Evolutionary conservation across 495 filamentous ascomycete genomes (phyloP).

Genomic region (Entonaema liquescens): DNA sequence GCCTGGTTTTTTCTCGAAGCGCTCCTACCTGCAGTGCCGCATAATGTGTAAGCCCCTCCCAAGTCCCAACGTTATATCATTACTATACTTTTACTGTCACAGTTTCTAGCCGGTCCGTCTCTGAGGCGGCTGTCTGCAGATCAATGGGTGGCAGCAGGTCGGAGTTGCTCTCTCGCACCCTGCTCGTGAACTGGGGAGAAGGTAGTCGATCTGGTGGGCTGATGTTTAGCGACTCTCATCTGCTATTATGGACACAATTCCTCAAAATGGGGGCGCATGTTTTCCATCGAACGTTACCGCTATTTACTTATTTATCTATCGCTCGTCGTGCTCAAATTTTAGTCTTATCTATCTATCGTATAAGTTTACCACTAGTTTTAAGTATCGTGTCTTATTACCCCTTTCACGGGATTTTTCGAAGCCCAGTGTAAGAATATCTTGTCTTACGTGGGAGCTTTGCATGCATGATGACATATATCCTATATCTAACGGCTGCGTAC

Average conservation of each 20-base stretch:
- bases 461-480: conserved; percentile 28
- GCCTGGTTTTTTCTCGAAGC: conserved; percentile 10
- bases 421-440: conserved; percentile 5
- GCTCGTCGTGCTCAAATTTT: not conserved
- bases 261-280: conserved; percentile 17
- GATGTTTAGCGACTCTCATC: conserved; percentile 9
- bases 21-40: conserved; percentile 17
- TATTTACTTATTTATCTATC: not conserved
- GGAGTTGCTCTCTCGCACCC: conserved; percentile 27
- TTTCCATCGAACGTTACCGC: conserved; percentile 1
- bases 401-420: conserved; percentile 4
- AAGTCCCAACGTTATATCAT: conserved; percentile 19
- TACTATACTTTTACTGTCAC: conserved; percentile 34
- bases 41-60: conserved; percentile 16
- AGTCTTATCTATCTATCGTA: not conserved
- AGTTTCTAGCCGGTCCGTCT: conserved; percentile 17
- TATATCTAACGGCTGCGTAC: conserved; percentile 19
- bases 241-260: conserved; percentile 10
- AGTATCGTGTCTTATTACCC: conserved; percentile 2
- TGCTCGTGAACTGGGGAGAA: conserved; percentile 22
- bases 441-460: conserved; percentile 20
- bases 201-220: conserved; percentile 9
- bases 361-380: not conserved
- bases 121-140: conserved; percentile 25
- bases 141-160: conserved; percentile 28